Base-by-base conservation (phyloP, 768 basidiomycete species). In the Naganishia vaughanmartiniae region DNA sequence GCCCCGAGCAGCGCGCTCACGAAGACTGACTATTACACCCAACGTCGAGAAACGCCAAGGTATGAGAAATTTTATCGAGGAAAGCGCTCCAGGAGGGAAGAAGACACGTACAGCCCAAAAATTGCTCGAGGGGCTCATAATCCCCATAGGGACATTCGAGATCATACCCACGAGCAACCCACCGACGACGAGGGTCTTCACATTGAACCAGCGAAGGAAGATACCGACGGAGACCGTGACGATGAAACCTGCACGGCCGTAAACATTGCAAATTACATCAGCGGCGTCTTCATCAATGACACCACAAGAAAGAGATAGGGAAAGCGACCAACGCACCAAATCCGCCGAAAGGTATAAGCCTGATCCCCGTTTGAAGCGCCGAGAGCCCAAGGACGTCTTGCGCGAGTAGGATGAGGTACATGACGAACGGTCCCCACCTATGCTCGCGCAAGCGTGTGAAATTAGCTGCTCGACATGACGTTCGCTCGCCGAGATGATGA, bases 381-480 rank as follows among this genome's bases (percentile, higher is more conserved):
- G 55, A 56, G 7, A 56, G 30, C 19, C 55, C 55, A 19, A 56
- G 31, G 33, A 56, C 55, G 19, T 56, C 6, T 4, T 56, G 55
- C 12, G 55, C 24, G 55, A 56, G 28, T 30, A 56, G 17, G 21
- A 56, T 33, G 30, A 56, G 3, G 33, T 56, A 56, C 28, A 30
- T 30, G 55, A 33, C 31, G 55, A 56, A 56, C 7, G 55, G 28
- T 28, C 55, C 55, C 55, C 55, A 56, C 55, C 55, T 56, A 42
- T n/a, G 21, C 45, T 15, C 45, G 21, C 7, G 39, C 39, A 9
- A 7, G 14, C 45, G 15, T 46, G 3, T 17, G 7, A 12, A 36
- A 24, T 51, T 6, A 51, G 48, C n/a, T n/a, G 48, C 4, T 3
- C 39, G 39, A 42, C 39, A 42, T 51, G n/a, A 24, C 48, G 21